These are phyloP conservation scores for Mycena citricolor DNA, from an alignment of 1,284 basidiomycete genomes.

Conservation along the genomic window DNA sequence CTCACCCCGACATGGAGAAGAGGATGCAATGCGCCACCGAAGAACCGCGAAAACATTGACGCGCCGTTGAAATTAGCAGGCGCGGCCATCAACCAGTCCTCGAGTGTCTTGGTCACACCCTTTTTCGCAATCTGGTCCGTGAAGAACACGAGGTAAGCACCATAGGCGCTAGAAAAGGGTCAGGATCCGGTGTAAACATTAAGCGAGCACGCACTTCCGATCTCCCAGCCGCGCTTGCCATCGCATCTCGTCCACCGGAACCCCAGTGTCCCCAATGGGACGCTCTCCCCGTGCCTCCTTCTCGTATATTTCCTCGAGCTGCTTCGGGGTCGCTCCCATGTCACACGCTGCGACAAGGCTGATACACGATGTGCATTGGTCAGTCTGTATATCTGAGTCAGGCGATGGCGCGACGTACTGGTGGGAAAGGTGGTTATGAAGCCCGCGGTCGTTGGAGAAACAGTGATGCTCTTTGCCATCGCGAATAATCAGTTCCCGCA, in stretches of 20 bases:
- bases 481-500: constrained; percentile 50
- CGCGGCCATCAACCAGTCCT: constrained; percentile 56
- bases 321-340: constrained; percentile 52
- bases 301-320: constrained; percentile 55
- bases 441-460: constrained; percentile 46
- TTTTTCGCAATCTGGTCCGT: constrained; percentile 41
- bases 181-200: no score
- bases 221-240: constrained; percentile 58
- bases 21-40: constrained; percentile 60
- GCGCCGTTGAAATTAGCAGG: constrained; percentile 46
- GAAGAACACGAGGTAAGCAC: constrained; percentile 59
- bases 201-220: constrained; percentile 42
- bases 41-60: constrained; percentile 55
- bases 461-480: constrained; percentile 60
- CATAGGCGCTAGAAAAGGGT: constrained; percentile 50
- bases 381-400: constrained; percentile 1
- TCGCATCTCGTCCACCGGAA: constrained; percentile 44
- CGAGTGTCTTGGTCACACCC: constrained; percentile 46
- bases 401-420: constrained; percentile 37
- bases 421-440: constrained; percentile 65
- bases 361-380: constrained; percentile 30
- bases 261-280: constrained; percentile 24
- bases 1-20: constrained; percentile 64
- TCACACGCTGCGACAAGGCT: constrained; percentile 64
- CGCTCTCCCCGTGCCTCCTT: constrained; percentile 40